Percentiles rank a stretch among this genome's conserved stretches.
Evolutionary conservation across 768 basidiomycete genomes (phyloP).

Genomic region (Dictyophora rubrovolvata): DNA sequence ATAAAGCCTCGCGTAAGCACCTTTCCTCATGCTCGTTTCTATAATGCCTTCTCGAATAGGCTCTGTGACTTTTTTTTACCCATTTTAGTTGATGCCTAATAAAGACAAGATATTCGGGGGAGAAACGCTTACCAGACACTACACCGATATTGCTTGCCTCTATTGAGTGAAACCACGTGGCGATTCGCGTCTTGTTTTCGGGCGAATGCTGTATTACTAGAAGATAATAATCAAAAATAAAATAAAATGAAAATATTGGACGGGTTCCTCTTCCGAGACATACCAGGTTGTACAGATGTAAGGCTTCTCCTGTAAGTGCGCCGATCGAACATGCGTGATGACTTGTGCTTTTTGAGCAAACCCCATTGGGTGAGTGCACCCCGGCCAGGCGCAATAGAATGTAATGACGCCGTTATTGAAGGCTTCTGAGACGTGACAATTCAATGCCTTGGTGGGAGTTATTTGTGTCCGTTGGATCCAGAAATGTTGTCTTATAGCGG

Average conservation of each 20-base stretch:
- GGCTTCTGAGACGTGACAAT: neutral
- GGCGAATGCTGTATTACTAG: neutral
- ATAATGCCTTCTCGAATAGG: slow-evolving; percentile 3
- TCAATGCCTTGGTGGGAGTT: neutral
- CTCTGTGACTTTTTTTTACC: neutral
- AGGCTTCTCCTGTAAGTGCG: slow-evolving; percentile 6
- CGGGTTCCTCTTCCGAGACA: neutral
- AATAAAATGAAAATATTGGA: neutral
- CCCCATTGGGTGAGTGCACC: slow-evolving; percentile 6
- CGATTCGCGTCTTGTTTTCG: slow-evolving; percentile 7
- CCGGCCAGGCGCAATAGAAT: slow-evolving; percentile 6
- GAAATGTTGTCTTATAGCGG: neutral
- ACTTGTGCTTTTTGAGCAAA: slow-evolving; percentile 4
- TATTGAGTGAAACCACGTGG: slow-evolving; percentile 3
- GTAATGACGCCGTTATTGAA: neutral
- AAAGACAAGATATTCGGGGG: neutral
- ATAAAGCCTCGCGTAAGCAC: neutral
- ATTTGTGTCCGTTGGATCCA: neutral
- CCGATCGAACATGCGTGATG: slow-evolving; percentile 4
- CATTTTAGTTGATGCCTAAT: neutral
- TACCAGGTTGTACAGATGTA: slow-evolving; percentile 8
- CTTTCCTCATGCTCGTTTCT: slow-evolving; percentile 4
- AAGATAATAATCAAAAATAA: neutral
- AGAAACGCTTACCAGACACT: neutral
- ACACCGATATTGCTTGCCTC: slow-evolving; percentile 8